These are phyloP conservation scores for Brassica cretica DNA, from an alignment of 345 rosid genomes.

Conservation along the genomic window DNA sequence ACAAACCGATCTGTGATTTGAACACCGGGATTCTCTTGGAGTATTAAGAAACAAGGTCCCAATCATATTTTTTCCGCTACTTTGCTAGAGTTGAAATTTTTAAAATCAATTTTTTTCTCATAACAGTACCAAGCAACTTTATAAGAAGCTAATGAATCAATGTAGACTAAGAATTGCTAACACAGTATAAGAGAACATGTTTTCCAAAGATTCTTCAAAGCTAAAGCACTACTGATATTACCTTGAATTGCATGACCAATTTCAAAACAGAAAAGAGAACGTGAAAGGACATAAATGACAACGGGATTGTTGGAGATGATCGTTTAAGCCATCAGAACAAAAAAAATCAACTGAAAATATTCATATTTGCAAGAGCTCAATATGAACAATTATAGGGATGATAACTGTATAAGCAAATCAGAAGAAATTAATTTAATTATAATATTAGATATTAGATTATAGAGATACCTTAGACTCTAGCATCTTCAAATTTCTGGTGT, in stretches of 20 bases:
- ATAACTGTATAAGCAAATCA: background rate
- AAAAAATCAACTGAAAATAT: background rate
- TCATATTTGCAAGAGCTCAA: background rate
- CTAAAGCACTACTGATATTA: background rate
- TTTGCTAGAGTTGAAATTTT: background rate
- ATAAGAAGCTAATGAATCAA: background rate
- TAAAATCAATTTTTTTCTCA: background rate
- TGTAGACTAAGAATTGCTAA: background rate
- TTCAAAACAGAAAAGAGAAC: background rate
- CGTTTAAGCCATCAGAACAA: background rate
- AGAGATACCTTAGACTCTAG: too few relatives aligned
- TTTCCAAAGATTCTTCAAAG: background rate
- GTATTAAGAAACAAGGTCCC: background rate
- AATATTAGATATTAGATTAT: too few relatives aligned
- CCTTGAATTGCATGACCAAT: background rate
- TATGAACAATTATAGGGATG: background rate
- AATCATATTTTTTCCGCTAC: background rate
- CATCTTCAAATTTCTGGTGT: too few relatives aligned
- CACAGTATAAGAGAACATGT: background rate
- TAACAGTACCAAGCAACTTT: background rate
- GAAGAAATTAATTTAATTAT: background rate
- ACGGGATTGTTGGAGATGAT: background rate
- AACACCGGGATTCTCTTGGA: slow-evolving; percentile 68
- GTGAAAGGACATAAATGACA: background rate
- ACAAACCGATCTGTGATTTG: slow-evolving; percentile 93